Evolutionary conservation across 306 rosid genomes (phyloP).

Genomic region (Echinosophora koreensis): DNA sequence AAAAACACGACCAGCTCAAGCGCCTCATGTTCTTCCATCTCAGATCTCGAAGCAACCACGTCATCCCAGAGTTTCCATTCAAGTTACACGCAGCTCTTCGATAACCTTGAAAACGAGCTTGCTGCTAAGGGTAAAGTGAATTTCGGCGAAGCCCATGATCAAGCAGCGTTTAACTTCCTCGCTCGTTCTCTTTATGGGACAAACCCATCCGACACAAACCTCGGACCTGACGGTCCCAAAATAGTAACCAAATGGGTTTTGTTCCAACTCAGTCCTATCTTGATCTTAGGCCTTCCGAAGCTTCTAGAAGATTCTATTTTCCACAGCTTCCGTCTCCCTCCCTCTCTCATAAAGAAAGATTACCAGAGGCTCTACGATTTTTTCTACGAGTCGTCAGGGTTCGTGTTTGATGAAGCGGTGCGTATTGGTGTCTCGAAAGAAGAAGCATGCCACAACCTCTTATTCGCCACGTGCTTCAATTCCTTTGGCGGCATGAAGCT

Average conservation of each 20-base stretch:
- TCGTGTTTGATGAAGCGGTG: conserved; percentile 74
- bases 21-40: conserved; percentile 72
- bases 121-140: conserved; percentile 59
- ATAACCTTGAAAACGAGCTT: conserved; percentile 61
- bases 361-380: conserved; percentile 77
- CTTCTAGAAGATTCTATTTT: conserved; percentile 62
- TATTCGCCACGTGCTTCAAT: conserved; percentile 91
- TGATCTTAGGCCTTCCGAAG: conserved; percentile 76
- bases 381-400: conserved; percentile 64
- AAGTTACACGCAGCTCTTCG: conserved; percentile 60
- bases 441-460: conserved; percentile 87
- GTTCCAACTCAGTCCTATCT: conserved; percentile 69
- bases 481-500: conserved; percentile 83
- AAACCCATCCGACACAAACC: conserved; percentile 61
- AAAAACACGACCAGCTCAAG: conserved; percentile 73
- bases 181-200: conserved; percentile 59
- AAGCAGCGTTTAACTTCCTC: conserved; percentile 80
- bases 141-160: conserved; percentile 65
- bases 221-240: conserved; percentile 73
- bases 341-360: conserved; percentile 64
- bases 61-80: conserved; percentile 81
- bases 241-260: conserved; percentile 69
- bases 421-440: conserved; percentile 72
- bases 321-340: conserved; percentile 72
- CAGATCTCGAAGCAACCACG: conserved; percentile 58